A percentile compares a stretch with the other conserved stretches of the same genome.
Evolutionary conservation across 805 yeast species (phyloP).

Genomic region (Zygosaccharomyces bailii): DNA sequence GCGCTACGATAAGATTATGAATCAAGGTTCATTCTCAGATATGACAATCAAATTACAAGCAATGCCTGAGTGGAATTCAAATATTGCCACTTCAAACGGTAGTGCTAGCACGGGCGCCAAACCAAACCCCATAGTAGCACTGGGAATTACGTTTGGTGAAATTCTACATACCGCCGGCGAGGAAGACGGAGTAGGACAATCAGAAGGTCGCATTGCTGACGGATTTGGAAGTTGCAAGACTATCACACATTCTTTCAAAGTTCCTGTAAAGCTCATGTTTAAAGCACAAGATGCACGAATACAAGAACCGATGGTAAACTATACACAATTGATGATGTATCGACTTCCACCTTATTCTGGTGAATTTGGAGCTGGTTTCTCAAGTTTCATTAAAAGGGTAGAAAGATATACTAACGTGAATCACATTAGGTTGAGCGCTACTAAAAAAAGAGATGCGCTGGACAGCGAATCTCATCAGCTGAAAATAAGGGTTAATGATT

Average conservation of each 20-base stretch:
- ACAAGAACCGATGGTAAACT: constrained; percentile 60
- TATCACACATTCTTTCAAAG: constrained; percentile 61
- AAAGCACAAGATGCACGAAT: constrained; percentile 50
- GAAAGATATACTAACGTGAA: constrained; percentile 62
- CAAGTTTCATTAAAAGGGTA: constrained; percentile 53
- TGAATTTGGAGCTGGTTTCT: constrained; percentile 42
- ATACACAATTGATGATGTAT: constrained; percentile 55
- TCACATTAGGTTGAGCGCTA: constrained; percentile 46
- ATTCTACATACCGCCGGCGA: constrained; percentile 19
- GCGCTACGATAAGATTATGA: constrained; percentile 31
- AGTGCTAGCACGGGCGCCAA: constrained; percentile 9
- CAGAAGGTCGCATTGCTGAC: not conserved
- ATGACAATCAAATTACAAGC: constrained; percentile 31
- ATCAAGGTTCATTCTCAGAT: constrained; percentile 27
- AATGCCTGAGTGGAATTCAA: constrained; percentile 30
- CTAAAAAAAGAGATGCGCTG: constrained; percentile 13
- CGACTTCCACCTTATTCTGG: constrained; percentile 35
- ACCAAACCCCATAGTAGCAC: constrained; percentile 27
- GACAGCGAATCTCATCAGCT: constrained; percentile 16
- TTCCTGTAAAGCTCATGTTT: constrained; percentile 65
- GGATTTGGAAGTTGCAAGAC: constrained; percentile 28
- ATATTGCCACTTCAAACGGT: constrained; percentile 2
- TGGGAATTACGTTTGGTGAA: constrained; percentile 34
- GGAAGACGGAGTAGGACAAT: constrained; percentile 9
- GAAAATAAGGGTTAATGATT: constrained; percentile 30